Evolutionary conservation across 768 basidiomycete species (phyloP), one percentile per base, ranked within the genome.

Genomic region (Mycena galopus): DNA sequence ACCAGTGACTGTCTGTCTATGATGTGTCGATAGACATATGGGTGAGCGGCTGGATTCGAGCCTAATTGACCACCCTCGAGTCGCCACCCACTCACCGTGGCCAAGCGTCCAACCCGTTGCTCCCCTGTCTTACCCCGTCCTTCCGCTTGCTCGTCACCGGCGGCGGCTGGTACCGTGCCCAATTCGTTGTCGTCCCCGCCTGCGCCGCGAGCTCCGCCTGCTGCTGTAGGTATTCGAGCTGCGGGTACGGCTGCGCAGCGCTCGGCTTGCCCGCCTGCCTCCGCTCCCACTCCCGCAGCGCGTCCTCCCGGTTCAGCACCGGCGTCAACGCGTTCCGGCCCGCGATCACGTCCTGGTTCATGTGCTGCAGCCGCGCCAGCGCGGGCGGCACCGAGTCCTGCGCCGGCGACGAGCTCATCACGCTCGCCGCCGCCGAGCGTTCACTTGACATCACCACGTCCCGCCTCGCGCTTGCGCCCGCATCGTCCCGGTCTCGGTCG

Each of bases 271-370:
- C 94, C 14, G 91, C 84, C 79, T 96, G 94, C 72, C 96, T 85
- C 75, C 96, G 84, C 82, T 99, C 98, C 97, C 97, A 99, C 83
- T 98, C 97, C 51, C 93, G 90, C 86, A 96, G 93, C 53, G 95
- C 93, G 73, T 99, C 97, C 75, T 99, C 97, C 63, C 97, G 88
- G 77, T 97, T 97, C 74, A 99, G 83, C 33, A 98, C 96, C 3
- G 97, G 97, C 19, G 96, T 98, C 81, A 98, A 81, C 25, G 95
- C 93, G 76, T 95, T 95, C 65, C 95, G 87, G 47, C 91, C 90
- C 61, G 85, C 89, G 75, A 92, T 92, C 77, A 91, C 90, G 81
- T 93, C 94, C 82, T 93, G n/a, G n/a, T n/a, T n/a, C 79, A 71
- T 90, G 93, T 51, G 88, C 86, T 25, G 88, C 80, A 5, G 88